Evolutionary conservation across 1,284 basidiomycete species (phyloP), one percentile per base, ranked within the genome.

Genomic region (Rhodotorula sp.): DNA sequence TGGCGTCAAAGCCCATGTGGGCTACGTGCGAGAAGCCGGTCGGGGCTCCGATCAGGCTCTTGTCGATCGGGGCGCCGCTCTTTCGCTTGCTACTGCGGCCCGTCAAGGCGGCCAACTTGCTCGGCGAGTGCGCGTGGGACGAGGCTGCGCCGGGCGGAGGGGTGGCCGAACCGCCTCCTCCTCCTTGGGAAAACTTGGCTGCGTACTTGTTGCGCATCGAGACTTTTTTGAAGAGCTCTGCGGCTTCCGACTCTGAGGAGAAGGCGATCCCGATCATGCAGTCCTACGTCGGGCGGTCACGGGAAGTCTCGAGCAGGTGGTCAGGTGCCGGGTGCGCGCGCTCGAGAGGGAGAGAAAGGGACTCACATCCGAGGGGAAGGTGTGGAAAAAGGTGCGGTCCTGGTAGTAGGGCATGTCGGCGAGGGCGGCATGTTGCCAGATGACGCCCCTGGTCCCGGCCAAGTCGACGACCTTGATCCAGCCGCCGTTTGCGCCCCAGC

Each of bases 361-460:
- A 87, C 92, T 82, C 38, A 95, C 93, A 83, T 98, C 94, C 66
- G 92, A 91, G 19, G 89, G 85, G 81, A 97, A 98, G 3, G 93
- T 90, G 83, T 97, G 93, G 80, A 98, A 97, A 85, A 90, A 97
- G 2, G 90, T 87, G 74, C 94, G 86, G 80, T 98, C 95, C 79
- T 91, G 87, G 79, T 88, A 85, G 81, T 93, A 93, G 71, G 90
- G 87, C 73, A 97, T 88, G 58, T 88, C 89, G 52, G 91, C 87
- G 76, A 95, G 97, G 4, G 97, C 81, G 80, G 97, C 94, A 77
- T 97, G 92, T 74, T 94, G 89, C 95, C 95, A 99, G 57, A 95
- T 88, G 45, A 95, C 86, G 16, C 93, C 94, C 63, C 92, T 83
- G 2, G 90, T 92, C 19, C 92, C 66, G 8, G 84, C 83, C 43